Evolutionary conservation across 768 basidiomycete genomes (phyloP).

Genomic region (Mycena albidolilacea): DNA sequence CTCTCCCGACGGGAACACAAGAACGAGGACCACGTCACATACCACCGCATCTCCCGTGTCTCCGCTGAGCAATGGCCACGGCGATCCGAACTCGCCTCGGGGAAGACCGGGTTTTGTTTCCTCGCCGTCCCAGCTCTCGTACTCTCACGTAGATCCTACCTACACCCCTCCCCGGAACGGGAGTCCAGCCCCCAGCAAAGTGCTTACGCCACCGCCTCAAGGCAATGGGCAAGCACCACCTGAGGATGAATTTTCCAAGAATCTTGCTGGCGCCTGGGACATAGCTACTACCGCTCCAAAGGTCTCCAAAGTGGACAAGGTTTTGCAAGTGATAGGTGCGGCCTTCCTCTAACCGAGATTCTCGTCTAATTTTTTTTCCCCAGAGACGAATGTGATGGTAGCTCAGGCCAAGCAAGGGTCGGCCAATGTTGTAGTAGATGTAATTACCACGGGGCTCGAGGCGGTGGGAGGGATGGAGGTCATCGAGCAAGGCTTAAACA

Average conservation of each 20-base stretch:
- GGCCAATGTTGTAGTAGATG: conserved; percentile 9
- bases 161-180: neutral
- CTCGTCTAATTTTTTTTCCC: neutral
- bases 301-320: conserved; percentile 29
- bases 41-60: conserved; percentile 12
- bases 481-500: conserved; percentile 33
- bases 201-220: neutral
- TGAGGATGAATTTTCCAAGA: conserved; percentile 30
- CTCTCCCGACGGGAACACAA: conserved; percentile 10
- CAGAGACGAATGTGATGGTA: conserved; percentile 16
- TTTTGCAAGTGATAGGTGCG: conserved; percentile 28
- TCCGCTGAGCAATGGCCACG: conserved; percentile 11
- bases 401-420: conserved; percentile 20
- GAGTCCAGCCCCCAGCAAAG: conserved; percentile 2
- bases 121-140: conserved; percentile 31
- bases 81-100: conserved; percentile 14
- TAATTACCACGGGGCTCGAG: conserved; percentile 30
- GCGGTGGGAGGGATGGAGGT: conserved; percentile 35
- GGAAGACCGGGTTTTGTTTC: conserved; percentile 28
- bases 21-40: conserved; percentile 26
- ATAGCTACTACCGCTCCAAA: conserved; percentile 31
- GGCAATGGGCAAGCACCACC: conserved; percentile 7
- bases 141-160: conserved; percentile 19
- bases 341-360: neutral
- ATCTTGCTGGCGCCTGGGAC: conserved; percentile 32